These are phyloP conservation scores for Naegleria lovaniensis DNA, from an alignment of 208 protist species.

Conservation along the genomic window DNA sequence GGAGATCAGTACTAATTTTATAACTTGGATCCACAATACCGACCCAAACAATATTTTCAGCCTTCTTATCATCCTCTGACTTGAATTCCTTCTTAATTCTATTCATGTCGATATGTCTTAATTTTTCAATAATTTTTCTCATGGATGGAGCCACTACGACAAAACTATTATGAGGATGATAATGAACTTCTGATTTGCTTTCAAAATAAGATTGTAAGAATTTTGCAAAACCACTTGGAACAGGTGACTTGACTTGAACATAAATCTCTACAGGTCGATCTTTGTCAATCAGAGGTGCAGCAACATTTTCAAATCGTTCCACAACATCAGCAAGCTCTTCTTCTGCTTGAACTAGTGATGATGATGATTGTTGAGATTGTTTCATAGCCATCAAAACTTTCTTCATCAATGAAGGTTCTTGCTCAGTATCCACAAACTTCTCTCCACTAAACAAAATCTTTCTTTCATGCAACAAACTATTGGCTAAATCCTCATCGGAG, in stretches of 20 bases:
- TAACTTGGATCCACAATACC: neutral
- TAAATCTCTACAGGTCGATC: neutral
- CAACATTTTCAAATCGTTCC: neutral
- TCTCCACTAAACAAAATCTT: constrained; percentile 5
- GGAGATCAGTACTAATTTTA: neutral
- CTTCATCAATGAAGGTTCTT: neutral
- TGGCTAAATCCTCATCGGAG: neutral
- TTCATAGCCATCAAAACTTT: neutral
- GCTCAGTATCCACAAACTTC: neutral
- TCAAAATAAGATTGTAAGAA: neutral
- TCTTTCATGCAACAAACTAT: neutral
- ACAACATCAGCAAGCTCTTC: neutral
- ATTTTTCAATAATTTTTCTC: neutral
- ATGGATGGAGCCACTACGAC: neutral
- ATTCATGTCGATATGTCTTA: neutral
- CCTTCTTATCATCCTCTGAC: neutral
- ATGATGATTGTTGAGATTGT: too few species aligned
- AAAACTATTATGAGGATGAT: neutral
- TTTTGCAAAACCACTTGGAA: neutral
- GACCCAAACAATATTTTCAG: neutral
- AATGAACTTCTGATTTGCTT: neutral
- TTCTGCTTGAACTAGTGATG: neutral
- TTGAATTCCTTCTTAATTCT: neutral
- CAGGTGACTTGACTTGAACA: neutral
- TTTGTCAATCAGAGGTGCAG: neutral